Evolutionary conservation across 306 rosid species (phyloP).

Genomic region (Cyamopsis tetragonoloba): DNA sequence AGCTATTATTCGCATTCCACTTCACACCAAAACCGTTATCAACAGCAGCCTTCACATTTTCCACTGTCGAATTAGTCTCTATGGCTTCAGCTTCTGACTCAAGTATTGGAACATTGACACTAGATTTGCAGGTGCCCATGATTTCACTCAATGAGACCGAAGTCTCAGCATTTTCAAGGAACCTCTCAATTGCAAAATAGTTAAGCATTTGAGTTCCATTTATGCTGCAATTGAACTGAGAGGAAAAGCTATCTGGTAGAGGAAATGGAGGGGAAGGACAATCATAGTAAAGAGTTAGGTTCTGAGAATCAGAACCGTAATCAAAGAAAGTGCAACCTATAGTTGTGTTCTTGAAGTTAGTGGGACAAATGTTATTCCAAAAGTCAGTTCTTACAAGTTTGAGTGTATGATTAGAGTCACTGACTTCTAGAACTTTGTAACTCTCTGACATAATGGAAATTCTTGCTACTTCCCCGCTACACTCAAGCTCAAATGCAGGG

Average conservation of each 20-base stretch:
- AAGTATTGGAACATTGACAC: constrained; percentile 29
- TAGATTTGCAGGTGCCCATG: constrained; percentile 20
- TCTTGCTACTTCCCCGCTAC: constrained; percentile 22
- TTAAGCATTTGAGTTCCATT: constrained; percentile 2
- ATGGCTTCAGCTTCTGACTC: constrained; percentile 20
- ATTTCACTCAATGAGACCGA: not conserved
- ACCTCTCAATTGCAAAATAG: constrained; percentile 14
- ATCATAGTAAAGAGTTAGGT: constrained; percentile 37
- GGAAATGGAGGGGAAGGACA: constrained; percentile 24
- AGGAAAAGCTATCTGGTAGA: not conserved
- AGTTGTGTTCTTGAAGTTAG: constrained; percentile 11
- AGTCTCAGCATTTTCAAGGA: not conserved
- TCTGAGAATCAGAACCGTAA: constrained; percentile 5
- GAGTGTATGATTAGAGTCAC: constrained; percentile 1
- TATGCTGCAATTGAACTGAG: constrained; percentile 34
- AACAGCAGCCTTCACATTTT: constrained; percentile 28
- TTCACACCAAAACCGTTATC: constrained; percentile 39
- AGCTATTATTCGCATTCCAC: constrained; percentile 41
- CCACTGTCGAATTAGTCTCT: not conserved
- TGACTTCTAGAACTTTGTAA: constrained; percentile 35
- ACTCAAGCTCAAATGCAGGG: constrained; percentile 43
- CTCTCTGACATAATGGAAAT: constrained; percentile 15
- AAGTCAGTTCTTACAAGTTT: constrained; percentile 40
- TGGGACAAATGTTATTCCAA: constrained; percentile 37
- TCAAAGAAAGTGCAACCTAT: constrained; percentile 11